Conservation (phyloP, 1,284 basidiomycete genomes). For the Apiotrichum mycotoxinovorans region DNA sequence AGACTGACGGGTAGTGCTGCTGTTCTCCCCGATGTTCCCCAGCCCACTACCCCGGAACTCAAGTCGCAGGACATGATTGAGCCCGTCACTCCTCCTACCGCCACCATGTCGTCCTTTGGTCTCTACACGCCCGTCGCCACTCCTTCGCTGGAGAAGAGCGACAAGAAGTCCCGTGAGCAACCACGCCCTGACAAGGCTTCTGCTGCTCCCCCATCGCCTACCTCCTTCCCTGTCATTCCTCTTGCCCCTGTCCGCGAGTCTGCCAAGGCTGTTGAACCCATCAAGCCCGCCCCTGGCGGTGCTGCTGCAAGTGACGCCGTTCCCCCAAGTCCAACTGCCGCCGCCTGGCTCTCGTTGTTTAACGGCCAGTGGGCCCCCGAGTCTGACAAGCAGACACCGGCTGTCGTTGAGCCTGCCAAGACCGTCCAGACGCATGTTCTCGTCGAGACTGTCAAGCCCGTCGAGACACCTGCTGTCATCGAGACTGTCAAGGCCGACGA, state of each 20-base stretch:
- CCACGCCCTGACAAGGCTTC: not conserved
- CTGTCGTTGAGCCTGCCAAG: too few species aligned
- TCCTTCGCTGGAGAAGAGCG: not conserved
- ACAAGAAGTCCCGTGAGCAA: not conserved
- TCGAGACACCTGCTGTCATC: too few species aligned
- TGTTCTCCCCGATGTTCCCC: not conserved
- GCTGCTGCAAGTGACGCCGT: not conserved
- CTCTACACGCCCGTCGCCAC: constrained; percentile 3
- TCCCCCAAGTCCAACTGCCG: not conserved
- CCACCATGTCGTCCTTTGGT: not conserved
- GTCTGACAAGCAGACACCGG: too few species aligned
- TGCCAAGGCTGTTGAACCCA: not conserved
- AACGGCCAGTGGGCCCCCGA: too few species aligned
- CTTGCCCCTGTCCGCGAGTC: not conserved
- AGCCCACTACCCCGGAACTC: not conserved
- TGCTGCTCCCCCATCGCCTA: not conserved
- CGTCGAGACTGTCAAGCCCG: too few species aligned
- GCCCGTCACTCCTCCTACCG: not conserved
- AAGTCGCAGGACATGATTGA: not conserved
- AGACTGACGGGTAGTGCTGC: not conserved
- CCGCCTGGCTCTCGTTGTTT: too few species aligned
- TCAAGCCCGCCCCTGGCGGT: not conserved
- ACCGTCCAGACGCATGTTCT: too few species aligned
- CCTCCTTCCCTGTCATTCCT: not conserved
- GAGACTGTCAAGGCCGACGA: too few species aligned